Evolutionary conservation across 2,329 filamentous ascomycete species (phyloP), one percentile per base, ranked within the genome.

Genomic region (Clonostachys rosea): DNA sequence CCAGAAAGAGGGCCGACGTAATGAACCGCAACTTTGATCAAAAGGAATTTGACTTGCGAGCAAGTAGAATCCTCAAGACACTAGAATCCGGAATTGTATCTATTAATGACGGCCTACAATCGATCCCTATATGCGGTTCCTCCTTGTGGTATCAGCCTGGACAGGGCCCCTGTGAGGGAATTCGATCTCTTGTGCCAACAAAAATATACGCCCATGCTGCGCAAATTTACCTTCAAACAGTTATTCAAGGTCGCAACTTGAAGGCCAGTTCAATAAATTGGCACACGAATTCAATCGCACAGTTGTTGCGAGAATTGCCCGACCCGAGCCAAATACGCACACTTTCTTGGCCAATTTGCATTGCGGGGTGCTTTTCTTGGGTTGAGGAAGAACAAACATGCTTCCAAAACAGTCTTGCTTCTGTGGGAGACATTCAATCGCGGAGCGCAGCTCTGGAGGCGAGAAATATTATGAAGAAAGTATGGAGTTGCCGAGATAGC

Each of bases 401-500:
- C 24, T 30, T 30, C 24, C 24, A 30, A 30, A 30, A 10, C 3
- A 10, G 8, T 30, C 24, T 30, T 30, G 24, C 24, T 3, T 30
- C 24, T 10, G 24, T 30, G 24, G 24, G 24, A 10, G 24, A 30
- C 9, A 30, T 30, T 30, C 24, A 30, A 30, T 30, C 24, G 4
- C 8, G 24, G 24, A 30, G 24, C 9, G 24, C 24, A 10, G 24
- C 24, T 10, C 24, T 30, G 47, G 67, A 71, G 46, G 70, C 72
- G 3, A 55, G 72, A 34, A 60, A 62, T 13, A 63, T 76, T 17
- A 72, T 76, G 69, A 69, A 75, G 54, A 62, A 59, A 33, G 70
- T 76, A 1, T 78, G 74, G 74, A 59, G 63, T 3, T 56, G 56
- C 24, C 57, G 69, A 8, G 63, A 62, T 11, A 10, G 9, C 24